These are phyloP conservation scores for Collybia sordida DNA, from an alignment of 768 basidiomycete genomes.

Conservation along the genomic window DNA sequence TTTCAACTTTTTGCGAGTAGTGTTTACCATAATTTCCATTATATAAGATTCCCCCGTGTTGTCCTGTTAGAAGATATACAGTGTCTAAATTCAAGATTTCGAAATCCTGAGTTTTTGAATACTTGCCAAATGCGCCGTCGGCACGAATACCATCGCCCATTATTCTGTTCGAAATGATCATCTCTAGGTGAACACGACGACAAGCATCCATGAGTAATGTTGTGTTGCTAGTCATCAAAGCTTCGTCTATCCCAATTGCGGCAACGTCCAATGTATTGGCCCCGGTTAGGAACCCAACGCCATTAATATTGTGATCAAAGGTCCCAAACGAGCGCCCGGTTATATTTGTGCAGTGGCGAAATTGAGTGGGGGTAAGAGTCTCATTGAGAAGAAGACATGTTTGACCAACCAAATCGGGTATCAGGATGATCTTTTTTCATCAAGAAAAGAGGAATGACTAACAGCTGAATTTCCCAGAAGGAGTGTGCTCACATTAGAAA, in stretches of 20 bases:
- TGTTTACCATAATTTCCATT: constrained; percentile 67
- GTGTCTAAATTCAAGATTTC: neutral
- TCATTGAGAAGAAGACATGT: constrained; percentile 55
- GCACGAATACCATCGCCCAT: constrained; percentile 61
- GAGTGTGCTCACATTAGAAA: constrained; percentile 44
- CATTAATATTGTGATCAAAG: constrained; percentile 24
- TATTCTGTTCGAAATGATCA: constrained; percentile 43
- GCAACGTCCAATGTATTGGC: constrained; percentile 69
- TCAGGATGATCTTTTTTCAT: constrained; percentile 53
- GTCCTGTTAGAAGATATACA: constrained; percentile 24
- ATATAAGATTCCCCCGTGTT: constrained; percentile 67
- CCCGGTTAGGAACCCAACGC: constrained; percentile 52
- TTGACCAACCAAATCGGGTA: constrained; percentile 55
- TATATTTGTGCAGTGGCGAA: constrained; percentile 48
- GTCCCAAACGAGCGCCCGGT: constrained; percentile 47
- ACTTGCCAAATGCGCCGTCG: constrained; percentile 48
- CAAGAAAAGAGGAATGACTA: neutral
- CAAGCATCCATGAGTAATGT: constrained; percentile 51
- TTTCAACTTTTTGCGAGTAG: neutral
- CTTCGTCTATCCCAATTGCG: constrained; percentile 56
- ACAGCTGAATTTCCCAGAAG: neutral
- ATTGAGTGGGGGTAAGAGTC: constrained; percentile 39
- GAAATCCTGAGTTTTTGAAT: neutral
- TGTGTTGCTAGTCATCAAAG: constrained; percentile 39
- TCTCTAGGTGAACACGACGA: constrained; percentile 49